Base-by-base conservation (phyloP, 2,329 filamentous ascomycete species). In the Chrysosporium queenslandicum region DNA sequence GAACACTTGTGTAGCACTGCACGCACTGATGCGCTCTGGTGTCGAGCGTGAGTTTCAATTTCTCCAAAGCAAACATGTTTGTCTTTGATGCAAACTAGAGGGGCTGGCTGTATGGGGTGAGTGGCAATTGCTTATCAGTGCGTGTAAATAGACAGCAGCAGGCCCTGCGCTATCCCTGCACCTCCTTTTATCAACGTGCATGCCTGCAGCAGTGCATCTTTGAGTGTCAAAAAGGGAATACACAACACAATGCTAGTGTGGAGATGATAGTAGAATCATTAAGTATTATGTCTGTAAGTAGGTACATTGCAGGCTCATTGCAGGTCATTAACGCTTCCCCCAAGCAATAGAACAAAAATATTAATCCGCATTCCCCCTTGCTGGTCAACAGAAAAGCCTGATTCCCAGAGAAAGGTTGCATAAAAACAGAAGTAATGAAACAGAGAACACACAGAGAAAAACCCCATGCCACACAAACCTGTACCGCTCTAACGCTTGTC, bases 401-500 rank as follows among this genome's bases (percentile, higher is more conserved):
- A 45, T 36, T 12, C 30, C 30, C 32, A 52, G 23, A 29, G 30
- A 36, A 29, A 4, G 25, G 25, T 8, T 25, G 29, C 12, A 48
- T 21, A 11, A 50, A 30, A 50, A 25, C 29, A 42, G 16, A 29
- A 27, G 25, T 6, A 48, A 40, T 32, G 3, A 32, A 18, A 18
- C 20, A 45, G 20, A 37, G 30, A 16, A 36, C 14, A 45, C 14
- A 48, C 39, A 50, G 25, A 43, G 43, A 48, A 21, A 42, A 54
- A 29, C n/a, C 34, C 47, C 23, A 46, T 30, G 41, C 42, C 42
- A 51, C 39, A 53, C 45, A 50, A 42, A 23, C 51, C 54, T 41
- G 39, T 47, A 32, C 52, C 54, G 45, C 45, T 56, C 52, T 54
- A 54, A 54, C 48, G 51, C 54, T 56, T 45, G 48, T 56, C 54